Evolutionary conservation across 805 yeast genomes (phyloP), one percentile per base, ranked within the genome.

Genomic region (Pichia rugopelliculosa): DNA sequence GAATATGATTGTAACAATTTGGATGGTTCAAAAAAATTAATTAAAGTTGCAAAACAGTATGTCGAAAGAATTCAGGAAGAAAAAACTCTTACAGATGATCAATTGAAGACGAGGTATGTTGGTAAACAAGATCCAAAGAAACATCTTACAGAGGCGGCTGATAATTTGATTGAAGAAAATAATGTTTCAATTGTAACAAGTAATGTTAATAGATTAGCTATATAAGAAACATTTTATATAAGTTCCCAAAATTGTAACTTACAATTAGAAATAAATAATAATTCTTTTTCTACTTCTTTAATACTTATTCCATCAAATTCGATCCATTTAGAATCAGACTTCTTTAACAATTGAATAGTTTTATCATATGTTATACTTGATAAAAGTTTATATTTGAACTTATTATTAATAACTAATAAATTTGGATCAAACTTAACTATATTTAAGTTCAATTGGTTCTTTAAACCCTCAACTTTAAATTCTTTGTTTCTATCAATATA

Each of bases 121-220:
- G 99, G 99, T 58, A 90, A 88, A 65, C 97, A 91, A 69, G 99
- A 93, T 67, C 99, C 99, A 38, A 93, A 95, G 80, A 93, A 91
- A 72, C 99, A 93, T 71, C 74, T 93, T 59, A 77, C 84, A 42
- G 96, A 87, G 53, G 86, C 95, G 0, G 95, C 96, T 11, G 95
- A 87, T 55, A 72, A 74, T 51, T 73, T 87, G 45, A 79, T 95
- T 58, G 99, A 93, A 67, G 93, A 87, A 45, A 95, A 93, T 63
- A 82, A 93, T 42, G 88, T 87, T 12, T 80, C 95, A 30, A 76
- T 91, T 53, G 73, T 90, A 61, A 87, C 96, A 15, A 87, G 96
- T 43, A 86, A 85, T 66, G 90, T 93, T 38, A 90, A 93, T 66
- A 79, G 91, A 41, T 82, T 87, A 49, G 96, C 96, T 24, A 88